Base-by-base conservation (phyloP, 2,329 filamentous ascomycete genomes). In the Cadophora sp. region DNA sequence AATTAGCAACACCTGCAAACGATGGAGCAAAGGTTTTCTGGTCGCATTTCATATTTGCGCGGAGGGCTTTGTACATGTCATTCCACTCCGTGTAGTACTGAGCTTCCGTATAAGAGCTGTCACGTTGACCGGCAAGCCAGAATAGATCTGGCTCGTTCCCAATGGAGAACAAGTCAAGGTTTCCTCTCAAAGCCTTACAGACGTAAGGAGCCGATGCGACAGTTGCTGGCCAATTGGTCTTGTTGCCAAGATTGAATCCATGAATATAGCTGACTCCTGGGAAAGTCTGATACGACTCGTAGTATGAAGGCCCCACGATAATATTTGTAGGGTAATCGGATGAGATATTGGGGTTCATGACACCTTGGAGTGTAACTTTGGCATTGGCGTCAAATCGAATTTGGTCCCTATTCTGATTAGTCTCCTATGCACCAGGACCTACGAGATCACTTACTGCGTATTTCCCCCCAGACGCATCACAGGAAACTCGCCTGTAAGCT, bases 81-180 rank as follows among this genome's bases (percentile, higher is more conserved):
- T 73, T 90, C 84, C 5, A 76, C 70, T 2, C 88, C 85, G 72
- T 87, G n/a, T n/a, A n/a, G 89, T 41, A 80, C 79, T n/a, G 75
- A 76, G 73, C 89, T 87, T 64, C 82, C 83, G 82, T 85, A 90
- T 39, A 36, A 0, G n/a, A n/a, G n/a, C n/a, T 85, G 83, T n/a
- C 87, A 77, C 41, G 5, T 13, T 4, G 5, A 6, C 41, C 41
- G 41, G 14, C 41, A 45, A 45, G 5, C 68, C 85, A 82, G 75
- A 79, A 89, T 7, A 89, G 76, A 74, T 90, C 87, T 0, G 87
- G 86, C 75, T 90, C 87, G 72, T 90, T 90, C 48, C 88, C 88
- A 70, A 89, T 85, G 33, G 85, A 81, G 8, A 89, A 77, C 62
- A 81, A 85, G 6, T n/a, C n/a, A n/a, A n/a, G n/a, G n/a, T n/a